Evolutionary conservation across 129 eudicot genomes (phyloP), one percentile per base, ranked within the genome.

Genomic region (Flaveria trinervia): DNA sequence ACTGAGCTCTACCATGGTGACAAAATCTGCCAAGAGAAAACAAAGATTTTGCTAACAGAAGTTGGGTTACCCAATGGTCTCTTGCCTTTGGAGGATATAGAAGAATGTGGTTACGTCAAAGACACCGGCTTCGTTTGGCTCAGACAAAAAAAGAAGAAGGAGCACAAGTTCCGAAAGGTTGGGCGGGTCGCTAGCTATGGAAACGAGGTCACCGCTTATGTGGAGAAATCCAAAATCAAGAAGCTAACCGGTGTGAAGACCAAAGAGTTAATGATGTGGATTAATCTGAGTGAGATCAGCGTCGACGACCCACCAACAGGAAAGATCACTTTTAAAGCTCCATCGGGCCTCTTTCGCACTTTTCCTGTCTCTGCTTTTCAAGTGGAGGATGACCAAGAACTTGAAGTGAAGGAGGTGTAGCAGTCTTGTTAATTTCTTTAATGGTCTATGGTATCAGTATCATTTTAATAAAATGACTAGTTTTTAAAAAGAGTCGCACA

Each of bases 161-260:
- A 85, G 69, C 92, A 88, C 83, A 83, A 65, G 71, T 88, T 85
- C 30, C 81, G 83, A 36, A 83, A 85, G 36, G 77, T 88, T 1
- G 86, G 86, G 13, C 79, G 74, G n/a, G 73, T 81, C 1, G 85
- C 82, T 9, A 74, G 79, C 45, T 88, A 85, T 54, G 88, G 56
- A 11, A 72, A 73, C 1, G 89, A 88, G 56, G 88, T 88, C 66
- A 88, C 92, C 0, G 88, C 92, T 1, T 57, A 65, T 14, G 77
- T 81, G 1, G 88, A 88, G 77, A 80, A 76, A 22, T 70, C 81
- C 13, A 89, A 77, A 77, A 87, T 92, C 82, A 84, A 79, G 84
- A 92, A 92, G 73, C 79, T 92, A 1, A 89, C 92, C 0, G 97
- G 97, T 2, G 97, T 92, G 18, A 87, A 92, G 79, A 68, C 90